Evolutionary conservation across 2,329 filamentous ascomycete genomes (phyloP).

Genomic region (Alternaria sp.): DNA sequence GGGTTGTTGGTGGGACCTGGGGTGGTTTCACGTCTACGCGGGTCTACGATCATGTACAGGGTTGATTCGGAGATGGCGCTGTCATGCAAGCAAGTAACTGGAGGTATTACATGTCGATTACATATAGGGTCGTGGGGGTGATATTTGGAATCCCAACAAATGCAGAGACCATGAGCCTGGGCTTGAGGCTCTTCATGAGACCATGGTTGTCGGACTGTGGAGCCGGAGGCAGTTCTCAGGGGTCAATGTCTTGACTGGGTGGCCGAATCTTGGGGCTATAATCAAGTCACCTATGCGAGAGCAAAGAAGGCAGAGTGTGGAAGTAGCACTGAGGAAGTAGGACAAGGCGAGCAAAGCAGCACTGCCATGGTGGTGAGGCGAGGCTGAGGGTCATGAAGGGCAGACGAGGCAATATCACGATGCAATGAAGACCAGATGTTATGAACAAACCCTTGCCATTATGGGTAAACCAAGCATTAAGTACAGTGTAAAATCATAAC

Average conservation of each 20-base stretch:
- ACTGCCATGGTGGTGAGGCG: neutral
- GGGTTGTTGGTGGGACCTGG: neutral
- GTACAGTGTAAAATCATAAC: conserved; percentile 10
- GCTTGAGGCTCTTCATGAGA: neutral
- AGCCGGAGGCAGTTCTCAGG: neutral
- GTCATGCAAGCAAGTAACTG: neutral
- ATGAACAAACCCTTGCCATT: conserved; percentile 26
- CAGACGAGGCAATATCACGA: neutral
- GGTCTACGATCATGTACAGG: neutral
- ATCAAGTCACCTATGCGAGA: neutral
- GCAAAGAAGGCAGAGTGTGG: neutral
- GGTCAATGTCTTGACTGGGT: neutral
- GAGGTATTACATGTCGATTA: neutral
- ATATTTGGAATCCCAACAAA: neutral
- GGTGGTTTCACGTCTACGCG: neutral
- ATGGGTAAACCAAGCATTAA: conserved; percentile 14
- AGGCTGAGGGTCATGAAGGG: neutral
- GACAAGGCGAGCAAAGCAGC: neutral
- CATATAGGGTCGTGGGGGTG: neutral
- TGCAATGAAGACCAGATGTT: neutral
- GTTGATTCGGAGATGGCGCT: neutral
- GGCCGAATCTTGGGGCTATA: neutral
- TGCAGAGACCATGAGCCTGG: neutral
- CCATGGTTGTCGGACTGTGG: neutral
- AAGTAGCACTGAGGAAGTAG: neutral